Evolutionary conservation across 176 grass and related monocot species (phyloP), one percentile per base, ranked within the genome.

Genomic region (Oryza meyeriana): DNA sequence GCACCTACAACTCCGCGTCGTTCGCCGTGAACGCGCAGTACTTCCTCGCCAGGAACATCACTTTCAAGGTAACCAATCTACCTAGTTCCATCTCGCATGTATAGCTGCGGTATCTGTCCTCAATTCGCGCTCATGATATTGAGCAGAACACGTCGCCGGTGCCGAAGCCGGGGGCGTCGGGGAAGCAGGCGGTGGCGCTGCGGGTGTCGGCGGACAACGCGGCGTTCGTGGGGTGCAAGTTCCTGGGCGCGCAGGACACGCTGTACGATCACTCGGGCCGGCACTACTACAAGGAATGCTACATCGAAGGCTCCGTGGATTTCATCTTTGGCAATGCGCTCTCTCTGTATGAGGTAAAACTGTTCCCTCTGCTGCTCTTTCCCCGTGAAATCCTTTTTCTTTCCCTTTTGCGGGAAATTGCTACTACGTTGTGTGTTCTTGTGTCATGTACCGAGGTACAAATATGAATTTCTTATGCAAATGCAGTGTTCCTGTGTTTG

Each of bases 251-350:
- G 45, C 94, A 97, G 84, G 94, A 97, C 91, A 97, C 94, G 82
- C 87, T 97, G 35, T 94, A 97, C 12, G 94, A 97, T 34, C 91
- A 97, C 72, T 36, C 89, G 1, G 94, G 94, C 0, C 74, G 94
- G 10, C 94, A 94, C 83, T 97, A 92, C 83, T 97, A 97, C 85
- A 97, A 97, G 78, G 94, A 97, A 0, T 97, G 94, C 79, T 97
- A 94, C 89, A 90, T 97, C 69, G 89, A 97, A 39, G 94, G 94
- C 9, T 97, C 91, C n/a, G 89, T 97, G 5, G 94, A 97, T 66
- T 97, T 97, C 89, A 97, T 97, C 79, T 97, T 97, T 48, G 94
- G 94, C 47, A 92, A 97, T 31, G 94, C 94, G 48, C 91, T 94
- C 72, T 94, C 94, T 3, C 85, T 97, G 14, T 97, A 79, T 35